A percentile compares a stretch with the other conserved stretches of the same genome.
Evolutionary conservation across 2,329 filamentous ascomycete species (phyloP).

Genomic region (Sporothrix curviconia): DNA sequence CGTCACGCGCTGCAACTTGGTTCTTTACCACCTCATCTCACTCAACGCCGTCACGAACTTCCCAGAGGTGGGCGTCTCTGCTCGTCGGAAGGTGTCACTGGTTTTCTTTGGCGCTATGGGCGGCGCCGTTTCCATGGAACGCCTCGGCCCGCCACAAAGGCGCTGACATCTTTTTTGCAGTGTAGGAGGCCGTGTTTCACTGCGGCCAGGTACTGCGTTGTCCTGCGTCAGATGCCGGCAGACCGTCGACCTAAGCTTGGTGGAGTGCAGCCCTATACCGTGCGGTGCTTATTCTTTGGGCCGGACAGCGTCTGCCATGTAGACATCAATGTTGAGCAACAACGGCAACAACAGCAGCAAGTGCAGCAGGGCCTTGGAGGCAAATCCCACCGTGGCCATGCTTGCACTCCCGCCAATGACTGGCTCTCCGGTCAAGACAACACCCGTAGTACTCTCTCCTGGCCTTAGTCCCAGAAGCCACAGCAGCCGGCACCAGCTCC

Average conservation of each 20-base stretch:
- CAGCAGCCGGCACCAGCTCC: constrained; percentile 9
- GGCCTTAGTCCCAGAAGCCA: constrained; percentile 15
- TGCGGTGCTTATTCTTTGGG: constrained; percentile 57
- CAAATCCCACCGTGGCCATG: too few relatives aligned
- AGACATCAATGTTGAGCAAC: constrained; percentile 25
- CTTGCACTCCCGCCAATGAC: neutral
- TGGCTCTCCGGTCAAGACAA: neutral
- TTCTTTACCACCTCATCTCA: constrained; percentile 64
- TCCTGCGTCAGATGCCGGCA: constrained; percentile 53
- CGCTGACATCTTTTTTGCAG: constrained; percentile 56
- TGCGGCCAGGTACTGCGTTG: constrained; percentile 59
- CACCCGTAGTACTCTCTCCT: neutral
- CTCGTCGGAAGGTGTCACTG: constrained; percentile 55
- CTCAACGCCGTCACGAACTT: constrained; percentile 64
- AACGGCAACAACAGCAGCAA: neutral
- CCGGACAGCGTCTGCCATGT: constrained; percentile 50
- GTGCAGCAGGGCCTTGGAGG: too few relatives aligned
- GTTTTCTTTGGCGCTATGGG: constrained; percentile 34
- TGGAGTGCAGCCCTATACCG: constrained; percentile 66
- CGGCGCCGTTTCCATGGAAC: constrained; percentile 7
- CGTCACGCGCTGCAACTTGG: constrained; percentile 57
- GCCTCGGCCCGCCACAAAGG: constrained; percentile 49
- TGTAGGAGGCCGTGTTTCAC: constrained; percentile 61
- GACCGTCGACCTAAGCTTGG: constrained; percentile 60
- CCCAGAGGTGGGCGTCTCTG: constrained; percentile 60